Percentiles rank a stretch among this genome's conserved stretches.
phyloP scores from a whole-genome alignment of 768 basidiomycete species.

The Sistotremastrum suecicum region DNA sequence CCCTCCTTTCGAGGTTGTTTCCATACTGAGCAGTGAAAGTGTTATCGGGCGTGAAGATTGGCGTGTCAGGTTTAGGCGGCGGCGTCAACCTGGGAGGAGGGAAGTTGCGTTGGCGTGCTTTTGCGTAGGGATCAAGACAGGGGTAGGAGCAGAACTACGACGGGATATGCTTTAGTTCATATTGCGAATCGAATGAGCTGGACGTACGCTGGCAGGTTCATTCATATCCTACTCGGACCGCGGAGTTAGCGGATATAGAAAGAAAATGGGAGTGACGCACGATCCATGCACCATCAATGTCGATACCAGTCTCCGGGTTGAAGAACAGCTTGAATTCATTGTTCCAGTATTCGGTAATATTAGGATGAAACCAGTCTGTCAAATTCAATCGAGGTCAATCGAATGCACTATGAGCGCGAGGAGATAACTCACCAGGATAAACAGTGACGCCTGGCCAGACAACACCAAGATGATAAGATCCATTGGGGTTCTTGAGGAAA shows the following conservation, averaged over 20 bases:
- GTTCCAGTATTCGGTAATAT: constrained; percentile 43
- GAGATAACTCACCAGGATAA: constrained; percentile 29
- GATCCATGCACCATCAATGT: constrained; percentile 64
- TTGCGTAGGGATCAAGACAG: constrained; percentile 43
- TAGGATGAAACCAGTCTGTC: constrained; percentile 47
- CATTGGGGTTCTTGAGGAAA: constrained; percentile 50
- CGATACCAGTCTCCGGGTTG: constrained; percentile 34
- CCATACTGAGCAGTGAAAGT: constrained; percentile 12
- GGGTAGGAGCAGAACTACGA: constrained; percentile 48
- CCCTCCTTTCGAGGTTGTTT: constrained; percentile 15
- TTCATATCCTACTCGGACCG: constrained; percentile 36
- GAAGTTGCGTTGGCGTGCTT: constrained; percentile 35
- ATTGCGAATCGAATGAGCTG: neutral
- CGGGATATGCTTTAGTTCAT: neutral
- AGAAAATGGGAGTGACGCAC: neutral
- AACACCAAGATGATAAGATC: constrained; percentile 35
- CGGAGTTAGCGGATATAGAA: neutral
- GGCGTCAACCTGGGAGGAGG: constrained; percentile 37
- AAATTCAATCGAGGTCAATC: neutral
- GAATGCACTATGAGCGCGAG: neutral
- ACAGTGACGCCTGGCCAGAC: constrained; percentile 56
- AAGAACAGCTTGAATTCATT: constrained; percentile 47
- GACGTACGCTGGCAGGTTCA: constrained; percentile 48
- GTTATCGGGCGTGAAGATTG: constrained; percentile 27
- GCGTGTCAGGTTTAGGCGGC: constrained; percentile 38